phyloP scores from a whole-genome alignment of 2,329 filamentous ascomycete species.

The Xylariaceae sp. region DNA sequence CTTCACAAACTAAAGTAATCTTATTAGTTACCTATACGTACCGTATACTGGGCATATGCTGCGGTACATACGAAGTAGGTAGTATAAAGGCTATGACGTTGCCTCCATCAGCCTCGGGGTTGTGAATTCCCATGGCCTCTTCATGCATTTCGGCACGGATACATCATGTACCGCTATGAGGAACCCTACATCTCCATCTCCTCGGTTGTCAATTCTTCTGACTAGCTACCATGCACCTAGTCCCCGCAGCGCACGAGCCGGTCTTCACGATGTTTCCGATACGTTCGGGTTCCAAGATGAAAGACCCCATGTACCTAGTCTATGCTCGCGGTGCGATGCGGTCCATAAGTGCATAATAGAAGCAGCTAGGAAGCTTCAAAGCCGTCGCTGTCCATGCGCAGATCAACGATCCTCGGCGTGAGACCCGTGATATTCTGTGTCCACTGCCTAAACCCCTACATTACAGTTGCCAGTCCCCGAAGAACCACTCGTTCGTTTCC shows the following conservation, averaged over 20 bases:
- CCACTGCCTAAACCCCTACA: not conserved
- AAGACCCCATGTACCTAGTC: not conserved
- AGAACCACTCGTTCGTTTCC: conserved; percentile 4
- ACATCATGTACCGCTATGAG: not conserved
- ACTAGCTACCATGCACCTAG: conserved; percentile 8
- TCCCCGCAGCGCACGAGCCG: not conserved
- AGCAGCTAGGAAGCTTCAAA: not conserved
- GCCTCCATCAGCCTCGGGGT: not conserved
- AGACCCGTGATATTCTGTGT: not conserved
- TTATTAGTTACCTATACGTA: too few species aligned
- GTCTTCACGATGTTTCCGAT: conserved; percentile 6
- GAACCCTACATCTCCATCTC: not conserved
- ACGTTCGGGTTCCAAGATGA: conserved; percentile 4
- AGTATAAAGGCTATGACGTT: conserved; percentile 1
- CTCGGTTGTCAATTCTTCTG: conserved; percentile 7
- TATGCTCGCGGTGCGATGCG: not conserved
- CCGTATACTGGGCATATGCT: too few species aligned
- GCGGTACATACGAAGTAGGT: not conserved
- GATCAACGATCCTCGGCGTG: not conserved
- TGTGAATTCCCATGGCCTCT: not conserved
- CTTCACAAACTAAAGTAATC: too few species aligned
- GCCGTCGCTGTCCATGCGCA: not conserved
- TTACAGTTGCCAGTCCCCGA: not conserved
- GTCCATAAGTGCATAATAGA: not conserved
- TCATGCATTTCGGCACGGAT: conserved; percentile 3